phyloP scores from a whole-genome alignment of 2,329 filamentous ascomycete genomes.

The Leptodontidium sp. region DNA sequence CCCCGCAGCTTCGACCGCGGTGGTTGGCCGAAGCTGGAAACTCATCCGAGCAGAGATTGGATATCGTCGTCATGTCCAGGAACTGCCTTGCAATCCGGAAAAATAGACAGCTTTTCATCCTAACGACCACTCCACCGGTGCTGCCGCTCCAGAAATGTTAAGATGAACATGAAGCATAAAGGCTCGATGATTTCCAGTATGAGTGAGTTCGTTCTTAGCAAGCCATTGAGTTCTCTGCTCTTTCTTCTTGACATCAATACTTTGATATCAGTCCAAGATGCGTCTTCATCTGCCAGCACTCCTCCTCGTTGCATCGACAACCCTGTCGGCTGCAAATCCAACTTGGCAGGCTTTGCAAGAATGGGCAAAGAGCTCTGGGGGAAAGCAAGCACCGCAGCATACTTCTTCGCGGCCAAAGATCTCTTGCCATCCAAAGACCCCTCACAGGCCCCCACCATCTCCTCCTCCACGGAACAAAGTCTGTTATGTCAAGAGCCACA shows the following conservation, averaged over 20 bases:
- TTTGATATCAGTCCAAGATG: slow-evolving; percentile 36
- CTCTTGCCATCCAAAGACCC: slow-evolving; percentile 38
- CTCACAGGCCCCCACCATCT: slow-evolving; percentile 30
- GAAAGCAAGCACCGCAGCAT: slow-evolving; percentile 32
- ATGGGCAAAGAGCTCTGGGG: slow-evolving; percentile 28
- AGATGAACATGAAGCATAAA: slow-evolving; percentile 31
- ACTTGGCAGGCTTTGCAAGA: slow-evolving; percentile 32
- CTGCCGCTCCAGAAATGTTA: background rate
- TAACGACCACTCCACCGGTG: slow-evolving; percentile 18
- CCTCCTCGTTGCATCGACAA: slow-evolving; percentile 38
- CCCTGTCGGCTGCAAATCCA: slow-evolving; percentile 38
- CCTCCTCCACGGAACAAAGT: slow-evolving; percentile 36
- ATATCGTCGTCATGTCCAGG: slow-evolving; percentile 21
- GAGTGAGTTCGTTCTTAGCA: background rate
- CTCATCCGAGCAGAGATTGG: slow-evolving; percentile 12
- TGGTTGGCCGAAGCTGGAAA: slow-evolving; percentile 24
- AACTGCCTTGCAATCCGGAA: slow-evolving; percentile 34
- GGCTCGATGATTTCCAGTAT: slow-evolving; percentile 26
- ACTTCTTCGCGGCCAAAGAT: slow-evolving; percentile 39
- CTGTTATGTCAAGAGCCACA: slow-evolving; percentile 43
- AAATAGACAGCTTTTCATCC: slow-evolving; percentile 35
- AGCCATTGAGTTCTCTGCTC: slow-evolving; percentile 58
- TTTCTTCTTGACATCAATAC: slow-evolving; percentile 4
- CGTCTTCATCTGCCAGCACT: slow-evolving; percentile 37
- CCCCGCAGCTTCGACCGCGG: slow-evolving; percentile 9